Base-by-base conservation (phyloP, 305 asterid species). In the Rubia balearica region DNA sequence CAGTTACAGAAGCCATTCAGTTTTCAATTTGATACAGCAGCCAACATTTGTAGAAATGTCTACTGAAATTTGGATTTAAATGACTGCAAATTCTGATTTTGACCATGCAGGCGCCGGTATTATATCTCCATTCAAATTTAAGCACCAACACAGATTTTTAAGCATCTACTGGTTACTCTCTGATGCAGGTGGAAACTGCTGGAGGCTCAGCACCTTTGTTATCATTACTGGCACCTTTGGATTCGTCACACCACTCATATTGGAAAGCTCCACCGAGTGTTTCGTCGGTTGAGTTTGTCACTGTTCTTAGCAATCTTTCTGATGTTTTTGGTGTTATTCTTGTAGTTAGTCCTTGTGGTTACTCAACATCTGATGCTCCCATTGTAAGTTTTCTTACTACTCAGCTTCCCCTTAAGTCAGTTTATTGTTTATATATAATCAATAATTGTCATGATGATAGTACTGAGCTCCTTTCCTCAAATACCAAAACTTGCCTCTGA, bases 271-370 rank as follows among this genome's bases (percentile, higher is more conserved):
- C 98, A 6, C 71, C 91, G 14, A 84, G 80, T 82, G 77, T 77
- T 76, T 82, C 99, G 16, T 81, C 97, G 27, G 90, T 85, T 82
- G 99, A 94, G 71, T 83, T 91, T 82, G 95, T 82, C 67, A 84
- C 91, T 74, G 98, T 84, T 71, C 99, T 94, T 24, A 67, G 87
- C 51, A 86, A 87, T 79, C 78, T 83, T 65, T 94, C 98, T 73
- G 96, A 87, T 86, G 99, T 94, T 78, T 81, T 91, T 22, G 98
- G 93, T 81, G 96, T 87, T 71, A 83, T 86, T 76, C 91, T 94
- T 75, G 77, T 94, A 55, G 90, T 91, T 73, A 91, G 98, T 83
- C 88, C 96, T 63, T 91, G 97, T 83, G 97, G 99, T 82, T 94
- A 87, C 85, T 91, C 95, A 19, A 73, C 82, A 79, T 82, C 92